Conservation (phyloP, 2,329 filamentous ascomycete genomes). For the Cercospora citrullina region DNA sequence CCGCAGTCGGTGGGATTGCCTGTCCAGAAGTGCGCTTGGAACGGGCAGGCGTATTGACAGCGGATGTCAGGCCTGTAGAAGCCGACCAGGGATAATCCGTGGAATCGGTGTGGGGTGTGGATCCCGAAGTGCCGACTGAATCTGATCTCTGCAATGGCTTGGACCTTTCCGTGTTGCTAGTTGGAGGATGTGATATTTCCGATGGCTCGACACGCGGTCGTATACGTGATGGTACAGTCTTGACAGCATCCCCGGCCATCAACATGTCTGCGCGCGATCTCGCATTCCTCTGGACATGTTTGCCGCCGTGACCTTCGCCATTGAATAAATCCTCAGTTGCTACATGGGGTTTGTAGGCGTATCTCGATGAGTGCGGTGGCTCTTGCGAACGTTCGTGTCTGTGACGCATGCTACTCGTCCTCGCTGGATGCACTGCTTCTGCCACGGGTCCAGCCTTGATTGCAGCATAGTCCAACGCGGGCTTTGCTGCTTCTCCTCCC, state of each 20-base stretch:
- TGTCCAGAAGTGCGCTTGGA: constrained; percentile 47
- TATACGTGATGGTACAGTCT: constrained; percentile 21
- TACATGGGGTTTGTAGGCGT: constrained; percentile 17
- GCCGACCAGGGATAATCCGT: constrained; percentile 43
- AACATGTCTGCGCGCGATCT: constrained; percentile 33
- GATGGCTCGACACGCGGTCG: constrained; percentile 17
- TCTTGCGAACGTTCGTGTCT: constrained; percentile 14
- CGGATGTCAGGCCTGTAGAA: constrained; percentile 47
- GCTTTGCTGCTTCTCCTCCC: constrained; percentile 36
- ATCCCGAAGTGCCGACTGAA: constrained; percentile 37
- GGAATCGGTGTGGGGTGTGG: constrained; percentile 45
- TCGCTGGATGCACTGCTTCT: constrained; percentile 17
- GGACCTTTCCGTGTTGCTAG: constrained; percentile 36
- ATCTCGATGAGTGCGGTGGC: constrained; percentile 20
- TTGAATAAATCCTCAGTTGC: constrained; percentile 30
- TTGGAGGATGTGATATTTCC: constrained; percentile 31
- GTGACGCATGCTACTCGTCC: constrained; percentile 18
- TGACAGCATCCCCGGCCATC: constrained; percentile 25
- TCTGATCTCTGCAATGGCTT: constrained; percentile 31
- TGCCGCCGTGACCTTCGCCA: constrained; percentile 7
- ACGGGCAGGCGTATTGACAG: constrained; percentile 42
- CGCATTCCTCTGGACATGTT: constrained; percentile 22
- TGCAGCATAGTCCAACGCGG: constrained; percentile 38
- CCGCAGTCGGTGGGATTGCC: constrained; percentile 29
- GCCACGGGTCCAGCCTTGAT: constrained; percentile 29